Evolutionary conservation across 83 land plant genomes (phyloP).

Genomic region (Thuja plicata): DNA sequence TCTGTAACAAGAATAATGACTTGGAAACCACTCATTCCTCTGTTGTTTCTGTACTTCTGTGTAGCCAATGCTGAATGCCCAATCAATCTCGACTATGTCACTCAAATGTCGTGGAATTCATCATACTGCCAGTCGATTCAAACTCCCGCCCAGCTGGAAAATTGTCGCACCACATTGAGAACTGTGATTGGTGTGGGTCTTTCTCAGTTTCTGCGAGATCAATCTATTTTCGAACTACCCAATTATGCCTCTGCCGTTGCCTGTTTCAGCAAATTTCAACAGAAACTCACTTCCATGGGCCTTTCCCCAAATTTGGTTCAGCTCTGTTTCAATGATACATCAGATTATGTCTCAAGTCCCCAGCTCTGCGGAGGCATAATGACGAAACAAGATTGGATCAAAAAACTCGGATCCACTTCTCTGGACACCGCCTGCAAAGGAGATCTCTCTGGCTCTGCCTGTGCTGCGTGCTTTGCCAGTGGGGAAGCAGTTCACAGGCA

Average conservation of each 20-base stretch:
- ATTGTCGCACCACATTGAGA: neutral
- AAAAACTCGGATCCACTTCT: neutral
- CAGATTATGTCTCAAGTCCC: too few species aligned
- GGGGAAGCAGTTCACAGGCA: neutral
- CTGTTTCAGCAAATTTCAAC: neutral
- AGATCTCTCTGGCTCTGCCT: constrained; percentile 18
- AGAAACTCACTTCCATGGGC: too few species aligned
- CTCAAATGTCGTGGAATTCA: too few species aligned
- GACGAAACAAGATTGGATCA: neutral
- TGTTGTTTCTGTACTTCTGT: too few species aligned
- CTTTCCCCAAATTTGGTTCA: neutral
- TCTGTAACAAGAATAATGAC: too few species aligned
- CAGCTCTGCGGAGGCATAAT: neutral
- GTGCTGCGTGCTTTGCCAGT: constrained; percentile 14
- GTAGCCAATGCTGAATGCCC: too few species aligned
- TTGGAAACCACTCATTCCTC: too few species aligned
- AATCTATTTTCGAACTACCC: neutral
- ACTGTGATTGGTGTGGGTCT: neutral
- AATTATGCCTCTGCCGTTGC: neutral
- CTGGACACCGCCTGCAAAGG: too few species aligned
- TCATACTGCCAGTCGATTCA: too few species aligned
- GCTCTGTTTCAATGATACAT: constrained; percentile 30
- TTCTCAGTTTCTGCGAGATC: neutral
- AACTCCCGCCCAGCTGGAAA: neutral
- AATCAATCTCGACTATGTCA: too few species aligned